Evolutionary conservation across 495 filamentous ascomycete species (phyloP).

Genomic region (Talaromyces adpressus): DNA sequence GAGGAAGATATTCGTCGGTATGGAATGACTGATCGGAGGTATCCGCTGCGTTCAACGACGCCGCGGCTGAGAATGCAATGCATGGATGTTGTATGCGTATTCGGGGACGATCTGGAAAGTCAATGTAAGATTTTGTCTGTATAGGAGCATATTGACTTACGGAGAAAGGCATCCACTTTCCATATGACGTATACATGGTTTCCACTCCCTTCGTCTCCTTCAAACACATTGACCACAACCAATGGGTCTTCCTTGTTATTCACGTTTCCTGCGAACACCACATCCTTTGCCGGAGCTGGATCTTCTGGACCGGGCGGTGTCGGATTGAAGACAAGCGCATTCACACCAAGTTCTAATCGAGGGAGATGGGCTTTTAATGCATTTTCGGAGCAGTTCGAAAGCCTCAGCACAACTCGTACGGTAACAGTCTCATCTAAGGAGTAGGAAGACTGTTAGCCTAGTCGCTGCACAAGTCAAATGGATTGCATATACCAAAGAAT

Average conservation of each 20-base stretch:
- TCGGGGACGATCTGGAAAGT: conserved; percentile 52
- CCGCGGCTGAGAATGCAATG: conserved; percentile 69
- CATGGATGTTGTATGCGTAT: conserved; percentile 72
- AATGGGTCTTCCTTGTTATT: conserved; percentile 54
- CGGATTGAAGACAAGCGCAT: conserved; percentile 63
- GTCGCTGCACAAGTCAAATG: conserved; percentile 14
- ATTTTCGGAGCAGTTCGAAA: conserved; percentile 54
- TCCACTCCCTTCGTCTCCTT: conserved; percentile 44
- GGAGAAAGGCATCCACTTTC: conserved; percentile 71
- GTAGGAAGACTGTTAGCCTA: conserved; percentile 48
- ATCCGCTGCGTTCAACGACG: conserved; percentile 54
- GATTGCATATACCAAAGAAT: conserved; percentile 60
- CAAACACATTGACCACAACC: conserved; percentile 48
- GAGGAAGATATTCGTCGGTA: conserved; percentile 71
- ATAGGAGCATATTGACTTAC: conserved; percentile 23
- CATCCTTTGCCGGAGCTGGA: conserved; percentile 49
- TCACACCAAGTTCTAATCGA: conserved; percentile 59
- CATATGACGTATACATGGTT: conserved; percentile 69
- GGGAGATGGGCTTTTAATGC: conserved; percentile 53
- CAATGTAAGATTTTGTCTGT: neutral
- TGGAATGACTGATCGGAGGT: conserved; percentile 35
- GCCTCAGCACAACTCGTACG: conserved; percentile 64
- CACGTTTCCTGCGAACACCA: conserved; percentile 57
- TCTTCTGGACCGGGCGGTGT: conserved; percentile 37
- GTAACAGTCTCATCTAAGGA: conserved; percentile 70